A percentile compares a stretch with the other conserved stretches of the same genome.
Evolutionary conservation across 208 protist species (phyloP).

Genomic region (Trypanosoma brucei): DNA sequence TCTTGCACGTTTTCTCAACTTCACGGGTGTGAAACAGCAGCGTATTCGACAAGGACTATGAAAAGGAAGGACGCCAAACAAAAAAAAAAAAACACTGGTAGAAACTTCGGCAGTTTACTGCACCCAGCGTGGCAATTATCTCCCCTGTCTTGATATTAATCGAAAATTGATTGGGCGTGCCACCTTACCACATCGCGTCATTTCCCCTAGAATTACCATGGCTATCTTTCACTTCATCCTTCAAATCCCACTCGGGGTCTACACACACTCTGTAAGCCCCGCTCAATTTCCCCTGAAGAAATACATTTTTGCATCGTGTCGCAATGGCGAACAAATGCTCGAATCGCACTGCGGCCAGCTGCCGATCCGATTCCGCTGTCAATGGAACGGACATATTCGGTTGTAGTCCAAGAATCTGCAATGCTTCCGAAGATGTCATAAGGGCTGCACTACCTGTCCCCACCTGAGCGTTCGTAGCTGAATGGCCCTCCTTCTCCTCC

Average conservation of each 20-base stretch:
- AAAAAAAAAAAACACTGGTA: no score
- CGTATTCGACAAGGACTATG: no score
- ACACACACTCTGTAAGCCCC: constrained; percentile 73
- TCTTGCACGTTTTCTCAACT: no score
- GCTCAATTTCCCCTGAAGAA: constrained; percentile 77
- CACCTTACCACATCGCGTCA: no score
- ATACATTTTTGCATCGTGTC: constrained; percentile 49
- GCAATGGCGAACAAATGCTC: constrained; percentile 57
- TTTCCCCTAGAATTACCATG: no score
- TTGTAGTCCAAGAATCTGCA: constrained; percentile 70
- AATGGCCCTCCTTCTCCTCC: constrained; percentile 22
- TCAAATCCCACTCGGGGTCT: constrained; percentile 58
- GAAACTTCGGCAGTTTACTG: no score
- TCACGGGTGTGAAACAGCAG: no score
- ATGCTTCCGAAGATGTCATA: constrained; percentile 61
- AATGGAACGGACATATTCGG: constrained; percentile 26
- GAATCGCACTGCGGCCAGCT: constrained; percentile 56
- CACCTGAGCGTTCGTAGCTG: background rate
- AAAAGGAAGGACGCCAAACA: no score
- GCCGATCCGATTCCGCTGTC: constrained; percentile 22
- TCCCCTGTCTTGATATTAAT: no score
- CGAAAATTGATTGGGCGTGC: no score
- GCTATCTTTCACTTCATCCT: background rate
- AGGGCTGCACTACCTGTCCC: background rate
- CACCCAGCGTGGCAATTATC: no score